phyloP scores from a whole-genome alignment of 176 grass and related monocot genomes.

The Coix lacrymajobi region DNA sequence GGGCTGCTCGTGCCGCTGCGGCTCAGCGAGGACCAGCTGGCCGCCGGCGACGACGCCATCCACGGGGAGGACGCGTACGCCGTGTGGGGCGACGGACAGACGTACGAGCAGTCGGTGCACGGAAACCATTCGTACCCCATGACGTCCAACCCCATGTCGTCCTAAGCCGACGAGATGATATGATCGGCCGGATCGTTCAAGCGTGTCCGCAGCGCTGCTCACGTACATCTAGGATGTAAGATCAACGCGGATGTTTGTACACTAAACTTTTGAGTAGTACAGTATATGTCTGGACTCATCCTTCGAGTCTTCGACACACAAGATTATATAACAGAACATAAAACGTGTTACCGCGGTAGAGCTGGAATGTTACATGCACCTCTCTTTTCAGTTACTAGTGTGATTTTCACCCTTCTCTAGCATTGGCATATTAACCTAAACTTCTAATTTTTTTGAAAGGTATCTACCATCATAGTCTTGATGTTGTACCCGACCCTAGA shows the following conservation, averaged over 20 bases:
- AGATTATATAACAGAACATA: not conserved
- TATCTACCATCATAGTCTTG: no score
- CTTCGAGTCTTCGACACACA: not conserved
- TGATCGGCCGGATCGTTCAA: not conserved
- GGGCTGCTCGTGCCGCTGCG: constrained; percentile 49
- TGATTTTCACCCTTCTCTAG: no score
- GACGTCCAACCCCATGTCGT: constrained; percentile 26
- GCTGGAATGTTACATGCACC: no score
- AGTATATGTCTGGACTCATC: not conserved
- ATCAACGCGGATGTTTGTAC: not conserved
- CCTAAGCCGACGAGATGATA: constrained; percentile 38
- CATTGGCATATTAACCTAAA: no score
- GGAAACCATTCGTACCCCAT: constrained; percentile 29
- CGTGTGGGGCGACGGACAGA: constrained; percentile 86
- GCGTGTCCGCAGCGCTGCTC: not conserved
- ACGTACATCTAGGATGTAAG: not conserved
- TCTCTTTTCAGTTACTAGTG: no score
- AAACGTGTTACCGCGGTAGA: not conserved
- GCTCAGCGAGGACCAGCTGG: constrained; percentile 52
- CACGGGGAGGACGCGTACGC: constrained; percentile 85
- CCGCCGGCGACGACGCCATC: constrained; percentile 58
- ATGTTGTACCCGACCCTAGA: no score
- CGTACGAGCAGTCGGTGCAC: constrained; percentile 72
- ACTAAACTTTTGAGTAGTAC: not conserved
- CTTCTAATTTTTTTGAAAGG: no score